A percentile compares a stretch with the other conserved stretches of the same genome.
These are phyloP conservation scores for Pichia californica DNA, from an alignment of 805 yeast genomes.

Conservation along the genomic window DNA sequence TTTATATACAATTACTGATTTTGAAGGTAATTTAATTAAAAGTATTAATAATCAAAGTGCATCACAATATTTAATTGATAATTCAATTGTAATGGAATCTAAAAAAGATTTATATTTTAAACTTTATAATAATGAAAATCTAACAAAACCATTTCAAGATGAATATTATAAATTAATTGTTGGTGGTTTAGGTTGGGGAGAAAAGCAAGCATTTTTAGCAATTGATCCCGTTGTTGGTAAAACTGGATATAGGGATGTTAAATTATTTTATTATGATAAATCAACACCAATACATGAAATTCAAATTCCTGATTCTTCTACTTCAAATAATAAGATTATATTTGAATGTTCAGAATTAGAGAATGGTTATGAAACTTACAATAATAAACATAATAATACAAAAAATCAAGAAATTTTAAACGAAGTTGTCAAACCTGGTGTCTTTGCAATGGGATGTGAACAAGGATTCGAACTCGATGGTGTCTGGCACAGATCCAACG, in stretches of 20 bases:
- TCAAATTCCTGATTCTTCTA: no score
- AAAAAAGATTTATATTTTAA: conserved; percentile 21
- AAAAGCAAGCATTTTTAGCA: conserved; percentile 59
- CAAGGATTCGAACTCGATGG: conserved; percentile 26
- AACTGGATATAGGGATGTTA: conserved; percentile 17
- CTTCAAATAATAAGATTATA: conserved; percentile 10
- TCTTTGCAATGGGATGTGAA: conserved; percentile 32
- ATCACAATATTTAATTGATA: conserved; percentile 46
- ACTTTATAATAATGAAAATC: conserved; percentile 9
- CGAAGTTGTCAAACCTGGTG: conserved; percentile 13
- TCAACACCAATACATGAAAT: not conserved
- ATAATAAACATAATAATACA: not conserved
- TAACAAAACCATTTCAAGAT: conserved; percentile 12
- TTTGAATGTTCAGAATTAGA: conserved; percentile 23
- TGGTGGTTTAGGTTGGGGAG: conserved; percentile 77
- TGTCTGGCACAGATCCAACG: conserved; percentile 27
- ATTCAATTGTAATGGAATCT: conserved; percentile 28
- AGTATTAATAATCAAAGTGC: conserved; percentile 50
- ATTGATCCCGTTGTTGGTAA: conserved; percentile 49
- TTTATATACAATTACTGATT: conserved; percentile 40
- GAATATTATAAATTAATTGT: conserved; percentile 50
- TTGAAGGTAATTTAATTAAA: conserved; percentile 55
- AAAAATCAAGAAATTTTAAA: not conserved
- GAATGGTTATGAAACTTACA: conserved; percentile 9
- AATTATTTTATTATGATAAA: conserved; percentile 16